Evolutionary conservation across 2,329 filamentous ascomycete species (phyloP).

Genomic region (Colletotrichum musae): DNA sequence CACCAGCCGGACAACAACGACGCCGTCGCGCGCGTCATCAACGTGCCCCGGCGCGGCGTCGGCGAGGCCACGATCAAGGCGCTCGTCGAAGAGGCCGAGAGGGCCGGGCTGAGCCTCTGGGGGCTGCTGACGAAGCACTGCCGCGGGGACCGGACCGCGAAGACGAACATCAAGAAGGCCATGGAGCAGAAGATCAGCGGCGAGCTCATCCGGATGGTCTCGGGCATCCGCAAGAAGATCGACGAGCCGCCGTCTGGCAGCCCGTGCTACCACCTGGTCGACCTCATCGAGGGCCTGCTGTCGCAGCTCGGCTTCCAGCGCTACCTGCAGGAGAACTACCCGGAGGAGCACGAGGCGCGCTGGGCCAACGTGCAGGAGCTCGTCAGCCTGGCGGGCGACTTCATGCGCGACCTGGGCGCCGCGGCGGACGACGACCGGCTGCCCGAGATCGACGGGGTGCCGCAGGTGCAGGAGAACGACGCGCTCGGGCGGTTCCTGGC

Average conservation of each 20-base stretch:
- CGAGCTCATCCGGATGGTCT: conserved; percentile 60
- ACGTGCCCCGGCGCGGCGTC: conserved; percentile 84
- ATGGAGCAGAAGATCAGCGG: conserved; percentile 69
- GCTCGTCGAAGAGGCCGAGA: conserved; percentile 83
- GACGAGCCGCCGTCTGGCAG: conserved; percentile 47
- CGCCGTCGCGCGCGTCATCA: conserved; percentile 86
- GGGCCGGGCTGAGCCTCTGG: conserved; percentile 80
- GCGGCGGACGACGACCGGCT: conserved; percentile 67
- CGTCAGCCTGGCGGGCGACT: conserved; percentile 83
- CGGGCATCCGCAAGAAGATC: conserved; percentile 50
- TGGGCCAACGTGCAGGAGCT: conserved; percentile 95
- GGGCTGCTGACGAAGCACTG: conserved; percentile 73
- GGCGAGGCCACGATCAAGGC: conserved; percentile 83
- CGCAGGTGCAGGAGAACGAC: conserved; percentile 76
- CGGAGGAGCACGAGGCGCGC: conserved; percentile 81
- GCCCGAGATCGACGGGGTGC: conserved; percentile 78
- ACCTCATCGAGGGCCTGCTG: conserved; percentile 67
- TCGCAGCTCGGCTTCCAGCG: conserved; percentile 79
- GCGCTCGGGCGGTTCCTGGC: conserved; percentile 85
- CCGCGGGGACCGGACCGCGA: conserved; percentile 62
- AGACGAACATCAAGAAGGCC: conserved; percentile 63
- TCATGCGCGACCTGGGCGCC: conserved; percentile 61
- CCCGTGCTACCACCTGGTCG: conserved; percentile 57
- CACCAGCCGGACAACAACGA: conserved; percentile 91
- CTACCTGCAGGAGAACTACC: conserved; percentile 80